Base-by-base conservation (phyloP, 805 yeast genomes). In the Zygosaccharomyces pseudorouxii region DNA sequence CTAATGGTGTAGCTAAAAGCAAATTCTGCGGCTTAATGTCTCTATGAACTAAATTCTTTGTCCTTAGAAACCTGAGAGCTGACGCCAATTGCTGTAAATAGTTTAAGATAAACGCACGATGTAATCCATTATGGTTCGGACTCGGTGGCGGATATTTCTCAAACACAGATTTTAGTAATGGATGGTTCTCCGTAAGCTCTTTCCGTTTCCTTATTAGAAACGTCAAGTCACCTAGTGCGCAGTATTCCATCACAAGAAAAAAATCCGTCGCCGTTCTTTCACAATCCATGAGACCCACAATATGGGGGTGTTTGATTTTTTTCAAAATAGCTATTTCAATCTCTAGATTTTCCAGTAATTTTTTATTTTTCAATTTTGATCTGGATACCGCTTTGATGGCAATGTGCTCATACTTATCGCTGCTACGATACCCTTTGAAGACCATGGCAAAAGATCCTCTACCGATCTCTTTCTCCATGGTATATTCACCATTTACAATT, bases 371-470 rank as follows among this genome's bases (percentile, higher is more conserved):
- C 55, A 92, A 76, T 60, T 88, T 83, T 20, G 89, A 80, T 48
- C 95, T 77, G 35, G 86, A 80, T 12, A 95, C 97, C 2, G 92
- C 81, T 68, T 92, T 92, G 62, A 92, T 79, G 8, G 98, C 98
- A 37, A 92, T 93, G 1, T 89, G 77, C 28, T 73, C 71, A 54
- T 74, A 74, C 33, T 25, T 54, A 14, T 50, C 47, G 27, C 50
- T 55, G 12, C 52, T 54, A 58, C 83, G 74, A 49, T 77, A 74
- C 45, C 97, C 96, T 68, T 88, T 89, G 72, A 86, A 92, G 22
- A 93, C 99, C 53, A 84, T 85, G 58, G 99, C 99, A 72, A 93
- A 93, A 7, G 96, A 86, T 29, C 99, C 99, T 59, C 86, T 82
- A 20, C 99, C 99, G 46, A 93, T 92, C 65, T 89, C 95, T 33